Base-by-base conservation (phyloP, 2,329 filamentous ascomycete genomes). In the Cladosporium sp. region DNA sequence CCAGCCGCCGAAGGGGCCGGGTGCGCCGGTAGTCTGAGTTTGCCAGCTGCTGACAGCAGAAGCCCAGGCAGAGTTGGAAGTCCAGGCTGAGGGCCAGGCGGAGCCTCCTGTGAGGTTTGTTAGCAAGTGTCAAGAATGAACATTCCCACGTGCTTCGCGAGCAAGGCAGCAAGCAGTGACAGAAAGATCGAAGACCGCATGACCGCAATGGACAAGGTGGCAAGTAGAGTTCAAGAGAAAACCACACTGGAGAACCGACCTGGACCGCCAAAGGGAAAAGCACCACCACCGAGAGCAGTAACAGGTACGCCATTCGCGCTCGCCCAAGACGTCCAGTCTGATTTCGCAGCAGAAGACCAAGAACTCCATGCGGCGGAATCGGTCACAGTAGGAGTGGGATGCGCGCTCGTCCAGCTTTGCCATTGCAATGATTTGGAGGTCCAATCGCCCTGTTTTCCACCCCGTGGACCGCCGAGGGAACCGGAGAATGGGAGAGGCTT, bases 1-100 rank as follows among this genome's bases (percentile, higher is more conserved):
- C n/a, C 54, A 55, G 27, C 39, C 47, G 13, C 63, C 63, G 43
- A 63, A 63, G 18, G 60, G 60, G 36, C 59, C 63, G 17, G 47
- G 43, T 3, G 50, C 43, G 15, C 45, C 52, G 17, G 53, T 54
- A 3, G 39, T 40, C 43, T 37, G 48, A 42, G 34, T 54, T 39
- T 51, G 43, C 56, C 55, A 59, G 24, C 53, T 54, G 22, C 48
- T 53, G 17, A 55, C 53, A 9, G 57, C 57, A 19, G 55, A 54
- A 32, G 53, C 54, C 52, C 54, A 59, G 40, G 61, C 56, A 12
- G 56, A 56, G 32, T 60, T 48, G 57, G 54, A 55, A 44, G 43
- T 47, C 52, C 27, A 55, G 7, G 56, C 58, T 27, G 62, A 59
- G 15, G 62, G 62, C 49, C 52, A 56, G 27, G 60, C 51, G 30